Percentiles rank a stretch among this genome's conserved stretches.
Conservation (phyloP, 2,329 filamentous ascomycete species). For the Ophiostoma ulmi region DNA sequence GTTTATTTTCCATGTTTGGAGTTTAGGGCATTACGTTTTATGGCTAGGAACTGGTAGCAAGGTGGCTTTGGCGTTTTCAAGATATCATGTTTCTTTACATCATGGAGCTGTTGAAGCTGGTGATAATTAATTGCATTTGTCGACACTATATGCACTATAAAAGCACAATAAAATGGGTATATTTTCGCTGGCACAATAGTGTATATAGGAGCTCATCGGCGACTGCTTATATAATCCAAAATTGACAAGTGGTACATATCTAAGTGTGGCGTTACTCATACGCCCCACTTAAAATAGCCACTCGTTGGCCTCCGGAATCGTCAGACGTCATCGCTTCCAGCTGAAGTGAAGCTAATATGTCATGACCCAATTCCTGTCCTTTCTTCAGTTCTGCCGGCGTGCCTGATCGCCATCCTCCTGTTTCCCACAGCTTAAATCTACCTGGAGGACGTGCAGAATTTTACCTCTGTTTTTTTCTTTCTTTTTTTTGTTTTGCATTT, state of each 20-base stretch:
- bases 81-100: neutral
- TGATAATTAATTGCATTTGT: neutral
- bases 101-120: neutral
- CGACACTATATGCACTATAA: neutral
- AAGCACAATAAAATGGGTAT: neutral
- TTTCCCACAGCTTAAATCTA: neutral
- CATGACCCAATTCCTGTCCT: neutral
- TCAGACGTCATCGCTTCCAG: slow-evolving; percentile 11
- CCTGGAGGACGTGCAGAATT: neutral
- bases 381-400: neutral
- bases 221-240: neutral
- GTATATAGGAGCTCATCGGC: neutral
- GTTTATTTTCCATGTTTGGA: neutral
- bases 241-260: neutral
- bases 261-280: neutral
- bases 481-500: neutral
- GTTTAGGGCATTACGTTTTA: neutral
- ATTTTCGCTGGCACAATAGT: neutral
- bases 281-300: neutral
- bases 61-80: neutral
- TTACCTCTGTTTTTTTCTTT: neutral
- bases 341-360: neutral
- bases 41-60: neutral
- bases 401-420: neutral
- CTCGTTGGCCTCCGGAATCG: neutral